Evolutionary conservation across 345 rosid species (phyloP).

Genomic region (Populus pruinosa): DNA sequence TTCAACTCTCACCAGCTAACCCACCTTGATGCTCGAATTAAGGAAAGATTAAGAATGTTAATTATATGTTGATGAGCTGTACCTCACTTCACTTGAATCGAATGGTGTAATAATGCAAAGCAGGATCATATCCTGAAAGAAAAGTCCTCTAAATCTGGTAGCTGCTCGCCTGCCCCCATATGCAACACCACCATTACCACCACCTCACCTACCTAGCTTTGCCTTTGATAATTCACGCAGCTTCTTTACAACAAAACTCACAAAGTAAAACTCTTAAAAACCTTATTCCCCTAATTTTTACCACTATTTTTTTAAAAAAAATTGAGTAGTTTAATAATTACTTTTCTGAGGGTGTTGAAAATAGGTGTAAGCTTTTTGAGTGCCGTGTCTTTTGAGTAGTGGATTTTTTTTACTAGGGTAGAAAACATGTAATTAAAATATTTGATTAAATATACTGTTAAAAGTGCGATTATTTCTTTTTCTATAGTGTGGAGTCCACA

Average conservation of each 20-base stretch:
- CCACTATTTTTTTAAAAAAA: too few relatives aligned
- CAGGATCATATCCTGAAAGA: not conserved
- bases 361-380: too few relatives aligned
- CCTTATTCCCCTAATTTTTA: too few relatives aligned
- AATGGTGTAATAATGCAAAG: not conserved
- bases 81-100: constrained; percentile 9
- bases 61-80: constrained; percentile 15
- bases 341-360: too few relatives aligned
- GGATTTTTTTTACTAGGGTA: too few relatives aligned
- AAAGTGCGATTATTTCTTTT: too few relatives aligned
- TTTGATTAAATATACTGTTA: too few relatives aligned
- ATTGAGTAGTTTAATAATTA: too few relatives aligned
- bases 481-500: too few relatives aligned
- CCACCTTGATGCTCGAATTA: not conserved
- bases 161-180: not conserved
- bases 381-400: too few relatives aligned
- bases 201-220: not conserved
- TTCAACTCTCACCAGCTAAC: not conserved
- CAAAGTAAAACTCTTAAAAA: not conserved
- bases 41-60: not conserved
- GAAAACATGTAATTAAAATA: too few relatives aligned
- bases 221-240: too few relatives aligned
- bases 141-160: constrained; percentile 25
- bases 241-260: not conserved
- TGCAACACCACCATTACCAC: not conserved